Percentiles rank a stretch among this genome's conserved stretches.
Evolutionary conservation across 1,284 basidiomycete species (phyloP).

Genomic region (Athelia psychrophila): DNA sequence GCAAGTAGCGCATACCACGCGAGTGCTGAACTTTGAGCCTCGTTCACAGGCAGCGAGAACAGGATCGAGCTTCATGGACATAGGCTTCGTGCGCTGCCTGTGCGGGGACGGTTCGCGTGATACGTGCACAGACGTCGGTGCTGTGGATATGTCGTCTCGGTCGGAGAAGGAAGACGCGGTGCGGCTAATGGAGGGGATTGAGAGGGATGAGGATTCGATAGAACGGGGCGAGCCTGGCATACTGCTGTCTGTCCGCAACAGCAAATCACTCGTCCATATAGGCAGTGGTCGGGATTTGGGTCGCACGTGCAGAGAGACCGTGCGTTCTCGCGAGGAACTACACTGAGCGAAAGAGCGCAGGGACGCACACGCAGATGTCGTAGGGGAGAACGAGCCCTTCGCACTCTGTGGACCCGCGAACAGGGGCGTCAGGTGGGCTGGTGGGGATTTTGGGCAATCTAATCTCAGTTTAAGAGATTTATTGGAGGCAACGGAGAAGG

Average conservation of each 20-base stretch:
- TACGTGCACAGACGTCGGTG: too few species aligned
- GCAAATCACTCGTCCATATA: background rate
- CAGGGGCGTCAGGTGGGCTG: constrained; percentile 23
- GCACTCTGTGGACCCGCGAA: constrained; percentile 30
- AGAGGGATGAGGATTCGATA: background rate
- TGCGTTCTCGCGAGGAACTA: constrained; percentile 19
- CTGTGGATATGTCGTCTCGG: background rate
- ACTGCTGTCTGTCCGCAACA: constrained; percentile 9
- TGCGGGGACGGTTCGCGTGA: constrained; percentile 4
- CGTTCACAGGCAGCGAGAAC: constrained; percentile 53
- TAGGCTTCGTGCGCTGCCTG: constrained; percentile 15
- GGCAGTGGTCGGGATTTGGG: background rate
- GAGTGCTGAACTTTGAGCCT: constrained; percentile 48
- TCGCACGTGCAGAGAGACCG: background rate
- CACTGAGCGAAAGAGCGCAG: constrained; percentile 12
- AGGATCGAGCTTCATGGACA: constrained; percentile 40
- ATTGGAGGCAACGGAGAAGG: constrained; percentile 23
- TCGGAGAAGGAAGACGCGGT: constrained; percentile 2
- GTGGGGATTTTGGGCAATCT: constrained; percentile 25
- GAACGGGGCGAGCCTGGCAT: constrained; percentile 12
- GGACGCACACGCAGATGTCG: constrained; percentile 22
- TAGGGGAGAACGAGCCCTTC: constrained; percentile 48
- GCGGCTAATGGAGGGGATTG: constrained; percentile 6
- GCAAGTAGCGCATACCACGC: constrained; percentile 52
- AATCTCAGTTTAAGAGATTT: constrained; percentile 27